A percentile compares a stretch with the other conserved stretches of the same genome.
These are phyloP conservation scores for Tricholoma furcatifolium DNA, from an alignment of 768 basidiomycete species.

Conservation along the genomic window DNA sequence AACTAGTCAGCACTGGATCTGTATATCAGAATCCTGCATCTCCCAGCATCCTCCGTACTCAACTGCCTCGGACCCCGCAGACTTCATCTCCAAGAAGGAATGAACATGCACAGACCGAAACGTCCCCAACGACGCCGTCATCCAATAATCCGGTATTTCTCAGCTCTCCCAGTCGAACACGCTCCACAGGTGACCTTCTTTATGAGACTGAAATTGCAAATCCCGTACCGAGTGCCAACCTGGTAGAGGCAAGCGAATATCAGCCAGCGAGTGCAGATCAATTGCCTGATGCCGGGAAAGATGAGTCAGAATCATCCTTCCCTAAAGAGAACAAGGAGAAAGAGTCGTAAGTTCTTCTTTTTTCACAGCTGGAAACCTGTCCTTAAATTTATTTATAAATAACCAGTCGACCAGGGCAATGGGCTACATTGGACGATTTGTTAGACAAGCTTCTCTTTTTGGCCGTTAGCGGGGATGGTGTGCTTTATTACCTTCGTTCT, in stretches of 20 bases:
- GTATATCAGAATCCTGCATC: constrained; percentile 73
- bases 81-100: constrained; percentile 38
- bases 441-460: constrained; percentile 82
- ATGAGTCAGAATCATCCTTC: constrained; percentile 7
- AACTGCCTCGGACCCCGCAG: constrained; percentile 59
- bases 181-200: constrained; percentile 53
- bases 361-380: neutral
- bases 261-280: constrained; percentile 1
- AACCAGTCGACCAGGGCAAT: constrained; percentile 56
- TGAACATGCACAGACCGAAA: constrained; percentile 19
- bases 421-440: constrained; percentile 75
- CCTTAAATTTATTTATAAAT: constrained; percentile 1
- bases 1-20: constrained; percentile 19
- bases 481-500: constrained; percentile 6
- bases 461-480: constrained; percentile 83
- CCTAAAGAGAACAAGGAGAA: constrained; percentile 39
- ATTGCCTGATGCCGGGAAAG: constrained; percentile 10
- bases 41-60: constrained; percentile 52
- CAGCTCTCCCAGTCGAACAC: constrained; percentile 51
- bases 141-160: constrained; percentile 30
- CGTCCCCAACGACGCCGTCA: constrained; percentile 23
- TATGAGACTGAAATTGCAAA: constrained; percentile 38
- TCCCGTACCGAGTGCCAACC: constrained; percentile 5
- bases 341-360: constrained; percentile 14
- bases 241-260: neutral